A percentile compares a stretch with the other conserved stretches of the same genome.
phyloP scores from a whole-genome alignment of 2,329 filamentous ascomycete species.

The Nemania sp. region DNA sequence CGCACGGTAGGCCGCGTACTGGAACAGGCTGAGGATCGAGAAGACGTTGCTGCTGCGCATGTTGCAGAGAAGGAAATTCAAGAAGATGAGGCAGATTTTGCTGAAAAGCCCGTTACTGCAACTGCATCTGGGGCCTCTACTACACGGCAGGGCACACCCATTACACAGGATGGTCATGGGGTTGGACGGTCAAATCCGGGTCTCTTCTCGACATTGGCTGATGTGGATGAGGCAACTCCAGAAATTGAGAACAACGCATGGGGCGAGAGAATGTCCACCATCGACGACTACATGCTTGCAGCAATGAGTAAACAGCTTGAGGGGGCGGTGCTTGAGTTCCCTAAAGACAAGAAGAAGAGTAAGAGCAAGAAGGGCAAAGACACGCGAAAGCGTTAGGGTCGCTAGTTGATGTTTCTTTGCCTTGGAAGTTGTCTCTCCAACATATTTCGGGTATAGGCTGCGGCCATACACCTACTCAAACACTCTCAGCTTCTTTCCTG shows the following conservation, averaged over 20 bases:
- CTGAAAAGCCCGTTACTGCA: conserved; percentile 67
- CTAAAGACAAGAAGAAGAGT: conserved; percentile 73
- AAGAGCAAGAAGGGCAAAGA: conserved; percentile 71
- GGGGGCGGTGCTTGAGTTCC: conserved; percentile 70
- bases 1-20: conserved; percentile 77
- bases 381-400: conserved; percentile 61
- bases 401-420: background rate
- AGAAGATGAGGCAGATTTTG: conserved; percentile 87
- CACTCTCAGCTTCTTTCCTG: conserved; percentile 13
- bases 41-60: conserved; percentile 89
- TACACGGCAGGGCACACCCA: conserved; percentile 64
- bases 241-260: conserved; percentile 69
- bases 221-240: conserved; percentile 51
- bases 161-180: conserved; percentile 51
- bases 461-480: background rate
- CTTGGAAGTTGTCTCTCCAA: background rate
- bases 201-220: conserved; percentile 54
- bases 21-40: conserved; percentile 90
- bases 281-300: conserved; percentile 81
- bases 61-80: conserved; percentile 90
- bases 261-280: conserved; percentile 67
- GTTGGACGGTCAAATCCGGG: conserved; percentile 54
- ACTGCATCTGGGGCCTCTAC: conserved; percentile 63
- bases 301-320: conserved; percentile 74
- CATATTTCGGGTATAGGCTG: conserved; percentile 26